A percentile compares a stretch with the other conserved stretches of the same genome.
These are phyloP conservation scores for Gastrolobium villosum DNA, from an alignment of 306 rosid genomes.

Conservation along the genomic window DNA sequence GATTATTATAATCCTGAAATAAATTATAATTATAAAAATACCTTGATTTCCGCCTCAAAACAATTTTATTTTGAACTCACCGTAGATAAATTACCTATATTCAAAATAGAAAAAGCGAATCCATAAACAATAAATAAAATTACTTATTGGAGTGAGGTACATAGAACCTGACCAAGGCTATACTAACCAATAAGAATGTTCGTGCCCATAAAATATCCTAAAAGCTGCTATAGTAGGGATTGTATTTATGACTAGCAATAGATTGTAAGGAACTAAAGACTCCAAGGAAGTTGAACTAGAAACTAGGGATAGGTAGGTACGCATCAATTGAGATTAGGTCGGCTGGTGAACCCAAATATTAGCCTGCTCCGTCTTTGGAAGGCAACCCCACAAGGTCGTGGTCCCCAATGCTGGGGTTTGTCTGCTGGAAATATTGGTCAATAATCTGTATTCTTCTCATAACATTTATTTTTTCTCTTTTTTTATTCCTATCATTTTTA, in stretches of 20 bases:
- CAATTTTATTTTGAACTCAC: no score
- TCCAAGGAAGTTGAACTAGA: neutral
- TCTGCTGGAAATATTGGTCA: no score
- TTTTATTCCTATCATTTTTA: no score
- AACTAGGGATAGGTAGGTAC: slow-evolving; percentile 14
- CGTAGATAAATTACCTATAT: no score
- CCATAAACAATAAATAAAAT: no score
- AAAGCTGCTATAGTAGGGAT: neutral
- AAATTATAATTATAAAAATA: no score
- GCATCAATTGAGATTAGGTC: slow-evolving; percentile 1
- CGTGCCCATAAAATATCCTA: neutral
- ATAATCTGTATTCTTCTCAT: no score
- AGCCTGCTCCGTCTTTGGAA: slow-evolving; percentile 4
- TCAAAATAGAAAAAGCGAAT: no score
- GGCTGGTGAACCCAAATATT: slow-evolving; percentile 17
- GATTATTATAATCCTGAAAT: no score
- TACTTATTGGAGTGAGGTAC: neutral
- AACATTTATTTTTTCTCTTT: no score
- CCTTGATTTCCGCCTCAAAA: no score
- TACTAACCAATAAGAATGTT: slow-evolving; percentile 8
- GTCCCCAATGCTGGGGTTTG: neutral
- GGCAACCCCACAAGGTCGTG: neutral
- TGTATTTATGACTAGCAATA: neutral
- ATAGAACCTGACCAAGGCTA: neutral
- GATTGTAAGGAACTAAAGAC: neutral